Conservation (phyloP, 257 asterid species). For the Hygrophila difformis region DNA sequence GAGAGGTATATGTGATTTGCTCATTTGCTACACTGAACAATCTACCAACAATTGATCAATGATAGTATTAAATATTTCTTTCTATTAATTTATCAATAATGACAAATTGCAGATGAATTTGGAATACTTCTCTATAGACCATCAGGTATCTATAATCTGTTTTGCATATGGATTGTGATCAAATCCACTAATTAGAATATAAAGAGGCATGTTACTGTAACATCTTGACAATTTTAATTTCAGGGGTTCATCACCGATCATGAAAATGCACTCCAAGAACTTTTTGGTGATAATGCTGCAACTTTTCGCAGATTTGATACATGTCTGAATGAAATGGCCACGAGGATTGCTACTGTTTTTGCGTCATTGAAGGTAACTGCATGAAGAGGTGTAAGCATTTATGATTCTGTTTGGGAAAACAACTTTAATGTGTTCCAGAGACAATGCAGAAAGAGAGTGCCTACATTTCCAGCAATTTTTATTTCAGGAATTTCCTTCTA, state of each 20-base stretch:
- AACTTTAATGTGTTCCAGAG: too few species aligned
- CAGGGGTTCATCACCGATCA: slow-evolving; percentile 92
- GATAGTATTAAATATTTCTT: too few species aligned
- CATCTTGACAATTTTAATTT: slow-evolving; percentile 1
- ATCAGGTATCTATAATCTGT: slow-evolving; percentile 58
- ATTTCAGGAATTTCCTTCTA: slow-evolving; percentile 86
- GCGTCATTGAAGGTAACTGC: slow-evolving; percentile 80
- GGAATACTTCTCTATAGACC: slow-evolving; percentile 91
- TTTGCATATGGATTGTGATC: neutral
- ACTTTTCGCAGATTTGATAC: slow-evolving; percentile 68
- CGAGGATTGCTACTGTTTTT: slow-evolving; percentile 87
- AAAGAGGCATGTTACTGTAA: slow-evolving; percentile 4
- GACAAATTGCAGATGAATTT: slow-evolving; percentile 79
- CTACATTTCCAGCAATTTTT: too few species aligned
- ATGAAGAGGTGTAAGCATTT: too few species aligned
- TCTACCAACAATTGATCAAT: slow-evolving; percentile 14
- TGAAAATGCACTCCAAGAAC: slow-evolving; percentile 91
- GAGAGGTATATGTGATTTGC: slow-evolving; percentile 86
- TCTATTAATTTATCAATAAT: too few species aligned
- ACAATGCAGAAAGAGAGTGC: too few species aligned
- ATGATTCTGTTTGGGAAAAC: too few species aligned
- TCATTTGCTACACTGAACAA: slow-evolving; percentile 4
- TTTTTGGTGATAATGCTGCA: slow-evolving; percentile 87
- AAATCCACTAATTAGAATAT: too few species aligned
- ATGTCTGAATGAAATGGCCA: slow-evolving; percentile 80